A percentile compares a stretch with the other conserved stretches of the same genome.
These are phyloP conservation scores for Penicillium goetzii DNA, from an alignment of 495 filamentous ascomycete species.

Conservation along the genomic window DNA sequence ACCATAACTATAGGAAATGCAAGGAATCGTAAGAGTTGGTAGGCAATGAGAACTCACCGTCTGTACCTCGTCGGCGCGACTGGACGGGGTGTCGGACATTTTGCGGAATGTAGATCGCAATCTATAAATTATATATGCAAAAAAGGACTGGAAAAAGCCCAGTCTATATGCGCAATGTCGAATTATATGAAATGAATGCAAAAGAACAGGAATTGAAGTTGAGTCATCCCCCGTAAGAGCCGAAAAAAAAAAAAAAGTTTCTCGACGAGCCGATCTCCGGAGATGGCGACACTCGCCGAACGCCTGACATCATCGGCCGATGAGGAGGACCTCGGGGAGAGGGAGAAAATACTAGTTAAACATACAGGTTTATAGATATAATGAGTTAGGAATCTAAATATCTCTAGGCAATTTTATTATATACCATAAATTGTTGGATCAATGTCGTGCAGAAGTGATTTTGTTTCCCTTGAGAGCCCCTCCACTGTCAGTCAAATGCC, in stretches of 20 bases:
- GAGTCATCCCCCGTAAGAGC: conserved; percentile 3
- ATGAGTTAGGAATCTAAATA: too few species aligned
- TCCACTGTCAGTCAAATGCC: conserved; percentile 4
- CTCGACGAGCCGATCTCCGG: conserved; percentile 25
- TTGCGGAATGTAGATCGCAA: conserved; percentile 11
- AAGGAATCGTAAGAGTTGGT: background rate
- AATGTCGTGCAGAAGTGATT: background rate
- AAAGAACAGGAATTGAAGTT: conserved; percentile 7
- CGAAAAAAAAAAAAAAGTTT: conserved; percentile 30
- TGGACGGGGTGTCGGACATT: conserved; percentile 34
- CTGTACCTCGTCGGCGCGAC: conserved; percentile 50
- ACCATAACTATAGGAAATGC: background rate
- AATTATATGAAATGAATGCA: conserved; percentile 2
- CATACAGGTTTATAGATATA: too few species aligned
- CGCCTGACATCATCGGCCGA: conserved; percentile 39
- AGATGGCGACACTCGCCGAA: conserved; percentile 38
- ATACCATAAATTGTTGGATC: background rate
- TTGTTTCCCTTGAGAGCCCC: background rate
- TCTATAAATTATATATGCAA: conserved; percentile 1
- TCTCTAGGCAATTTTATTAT: too few species aligned
- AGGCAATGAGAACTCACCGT: conserved; percentile 37
- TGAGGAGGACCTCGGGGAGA: conserved; percentile 6
- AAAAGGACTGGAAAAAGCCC: background rate
- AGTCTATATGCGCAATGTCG: background rate
- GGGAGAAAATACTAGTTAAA: background rate